Evolutionary conservation across 2,329 filamentous ascomycete species (phyloP).

Genomic region (Microsporum canis): DNA sequence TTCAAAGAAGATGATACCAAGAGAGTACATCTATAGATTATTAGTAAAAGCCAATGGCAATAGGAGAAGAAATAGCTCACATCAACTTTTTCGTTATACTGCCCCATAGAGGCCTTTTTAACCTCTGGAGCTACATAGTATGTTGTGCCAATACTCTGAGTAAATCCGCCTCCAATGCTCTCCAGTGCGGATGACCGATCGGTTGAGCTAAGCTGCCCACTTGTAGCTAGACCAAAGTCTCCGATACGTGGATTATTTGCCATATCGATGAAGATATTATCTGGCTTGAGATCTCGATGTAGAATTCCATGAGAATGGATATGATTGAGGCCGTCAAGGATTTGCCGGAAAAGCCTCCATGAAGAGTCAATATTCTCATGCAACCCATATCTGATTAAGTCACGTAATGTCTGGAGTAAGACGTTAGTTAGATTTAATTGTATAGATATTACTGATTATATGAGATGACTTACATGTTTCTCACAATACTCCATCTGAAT

Average conservation of each 20-base stretch:
- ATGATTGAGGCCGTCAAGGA: constrained; percentile 78
- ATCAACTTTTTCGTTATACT: constrained; percentile 89
- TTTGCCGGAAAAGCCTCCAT: constrained; percentile 84
- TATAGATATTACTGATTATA: constrained; percentile 10
- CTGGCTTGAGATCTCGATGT: constrained; percentile 90
- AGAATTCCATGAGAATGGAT: constrained; percentile 88
- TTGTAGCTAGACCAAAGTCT: constrained; percentile 90
- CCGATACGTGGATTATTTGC: constrained; percentile 88
- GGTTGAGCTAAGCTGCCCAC: constrained; percentile 50
- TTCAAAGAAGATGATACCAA: constrained; percentile 96
- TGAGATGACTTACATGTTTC: constrained; percentile 50
- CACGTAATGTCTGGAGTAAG: constrained; percentile 57
- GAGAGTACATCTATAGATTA: constrained; percentile 66
- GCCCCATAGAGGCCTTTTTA: constrained; percentile 58
- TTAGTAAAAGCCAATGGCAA: constrained; percentile 11
- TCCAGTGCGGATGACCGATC: constrained; percentile 27
- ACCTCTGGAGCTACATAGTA: constrained; percentile 92
- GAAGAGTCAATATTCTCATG: constrained; percentile 63
- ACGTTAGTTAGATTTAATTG: neutral
- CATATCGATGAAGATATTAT: constrained; percentile 93
- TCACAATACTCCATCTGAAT: constrained; percentile 99
- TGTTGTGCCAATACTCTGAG: constrained; percentile 58
- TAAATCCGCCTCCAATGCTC: constrained; percentile 32
- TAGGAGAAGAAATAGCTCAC: constrained; percentile 36
- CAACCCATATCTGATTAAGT: constrained; percentile 68